phyloP scores from a whole-genome alignment of 305 asterid genomes.

The Solanum aculeatissimum region DNA sequence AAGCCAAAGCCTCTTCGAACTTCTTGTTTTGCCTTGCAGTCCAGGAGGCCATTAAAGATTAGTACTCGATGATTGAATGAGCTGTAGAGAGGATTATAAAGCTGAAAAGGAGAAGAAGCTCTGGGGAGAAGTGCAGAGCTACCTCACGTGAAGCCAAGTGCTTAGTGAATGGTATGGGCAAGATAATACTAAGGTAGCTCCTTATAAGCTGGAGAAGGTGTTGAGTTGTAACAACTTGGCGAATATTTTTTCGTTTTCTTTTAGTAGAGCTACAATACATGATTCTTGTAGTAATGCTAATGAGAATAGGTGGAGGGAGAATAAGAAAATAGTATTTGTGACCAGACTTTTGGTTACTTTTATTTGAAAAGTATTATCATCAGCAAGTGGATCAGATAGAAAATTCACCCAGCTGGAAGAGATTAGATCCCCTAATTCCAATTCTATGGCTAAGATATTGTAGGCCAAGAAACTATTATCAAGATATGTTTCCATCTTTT shows the following conservation, averaged over 20 bases:
- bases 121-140: background rate
- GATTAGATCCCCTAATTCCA: background rate
- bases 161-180: background rate
- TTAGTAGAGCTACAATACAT: background rate
- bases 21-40: constrained; percentile 74
- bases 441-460: background rate
- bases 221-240: background rate
- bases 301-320: background rate
- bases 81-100: background rate
- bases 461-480: background rate
- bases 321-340: background rate
- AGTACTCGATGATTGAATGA: constrained; percentile 14
- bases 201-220: background rate
- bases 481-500: background rate
- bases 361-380: background rate
- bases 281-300: background rate
- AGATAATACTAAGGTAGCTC: background rate
- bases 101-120: background rate
- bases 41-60: constrained; percentile 36
- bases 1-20: constrained; percentile 75
- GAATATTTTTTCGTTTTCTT: background rate
- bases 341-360: background rate
- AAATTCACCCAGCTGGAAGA: background rate
- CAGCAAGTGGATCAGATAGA: constrained; percentile 1
- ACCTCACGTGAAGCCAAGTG: background rate